Percentiles rank a stretch among this genome's conserved stretches.
phyloP scores from a whole-genome alignment of 768 basidiomycete species.

The Pisolithus microcarpus region DNA sequence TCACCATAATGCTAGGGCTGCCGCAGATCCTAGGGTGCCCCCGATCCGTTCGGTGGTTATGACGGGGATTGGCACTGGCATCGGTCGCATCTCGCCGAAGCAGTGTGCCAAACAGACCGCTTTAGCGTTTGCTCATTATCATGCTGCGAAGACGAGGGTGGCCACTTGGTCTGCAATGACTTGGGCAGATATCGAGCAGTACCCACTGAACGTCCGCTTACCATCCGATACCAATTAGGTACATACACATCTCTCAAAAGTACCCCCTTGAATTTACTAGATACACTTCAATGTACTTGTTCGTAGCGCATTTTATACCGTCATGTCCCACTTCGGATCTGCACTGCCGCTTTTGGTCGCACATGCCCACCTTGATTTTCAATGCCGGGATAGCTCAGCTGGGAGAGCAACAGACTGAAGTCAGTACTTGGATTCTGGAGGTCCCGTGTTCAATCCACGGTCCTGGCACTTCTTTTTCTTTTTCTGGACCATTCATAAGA shows the following conservation, averaged over 20 bases:
- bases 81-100: neutral
- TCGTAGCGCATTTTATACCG: no score
- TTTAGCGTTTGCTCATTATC: constrained; percentile 3
- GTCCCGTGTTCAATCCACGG: constrained; percentile 54
- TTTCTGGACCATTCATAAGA: no score
- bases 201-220: no score
- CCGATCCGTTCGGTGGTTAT: constrained; percentile 2
- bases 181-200: no score
- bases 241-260: no score
- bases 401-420: constrained; percentile 35
- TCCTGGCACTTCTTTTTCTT: constrained; percentile 32
- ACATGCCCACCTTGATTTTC: neutral
- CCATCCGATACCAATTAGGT: no score
- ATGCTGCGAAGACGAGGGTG: neutral
- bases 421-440: constrained; percentile 31
- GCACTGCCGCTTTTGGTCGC: neutral
- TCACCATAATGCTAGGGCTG: no score
- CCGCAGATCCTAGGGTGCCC: no score
- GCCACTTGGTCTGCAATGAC: neutral
- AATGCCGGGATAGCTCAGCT: constrained; percentile 28
- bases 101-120: constrained; percentile 3
- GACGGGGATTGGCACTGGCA: constrained; percentile 4
- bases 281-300: no score
- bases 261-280: no score
- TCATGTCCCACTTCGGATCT: neutral